These are phyloP conservation scores for Acacia melanoxylon DNA, from an alignment of 306 rosid species.

Conservation along the genomic window DNA sequence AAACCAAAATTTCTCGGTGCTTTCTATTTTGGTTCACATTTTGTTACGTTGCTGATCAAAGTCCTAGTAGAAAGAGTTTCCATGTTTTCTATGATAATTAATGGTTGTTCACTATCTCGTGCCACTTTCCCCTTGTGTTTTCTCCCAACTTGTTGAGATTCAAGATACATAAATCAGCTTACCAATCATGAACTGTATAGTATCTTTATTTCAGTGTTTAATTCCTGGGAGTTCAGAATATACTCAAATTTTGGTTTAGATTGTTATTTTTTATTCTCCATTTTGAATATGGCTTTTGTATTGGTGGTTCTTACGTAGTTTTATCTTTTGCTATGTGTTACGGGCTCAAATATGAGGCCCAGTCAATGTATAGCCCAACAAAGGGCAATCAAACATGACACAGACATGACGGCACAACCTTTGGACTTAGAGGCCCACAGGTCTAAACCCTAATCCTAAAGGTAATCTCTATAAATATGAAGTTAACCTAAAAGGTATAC, in stretches of 20 bases:
- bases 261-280: not conserved
- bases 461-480: no score
- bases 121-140: not conserved
- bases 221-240: slow-evolving; percentile 3
- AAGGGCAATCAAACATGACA: no score
- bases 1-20: not conserved
- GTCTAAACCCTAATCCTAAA: no score
- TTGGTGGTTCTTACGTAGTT: not conserved
- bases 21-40: not conserved
- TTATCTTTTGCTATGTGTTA: not conserved
- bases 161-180: not conserved
- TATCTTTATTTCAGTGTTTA: slow-evolving; percentile 2
- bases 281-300: slow-evolving; percentile 15
- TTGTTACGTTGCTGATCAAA: not conserved
- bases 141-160: not conserved
- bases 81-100: not conserved
- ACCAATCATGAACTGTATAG: not conserved
- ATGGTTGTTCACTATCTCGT: not conserved
- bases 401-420: no score
- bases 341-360: no score
- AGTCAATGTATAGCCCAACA: no score
- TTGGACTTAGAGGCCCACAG: no score
- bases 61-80: not conserved
- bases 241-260: slow-evolving; percentile 7
- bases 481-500: no score